Evolutionary conservation across 345 rosid species (phyloP), one percentile per base, ranked within the genome.

Genomic region (Jatropha curcas): DNA sequence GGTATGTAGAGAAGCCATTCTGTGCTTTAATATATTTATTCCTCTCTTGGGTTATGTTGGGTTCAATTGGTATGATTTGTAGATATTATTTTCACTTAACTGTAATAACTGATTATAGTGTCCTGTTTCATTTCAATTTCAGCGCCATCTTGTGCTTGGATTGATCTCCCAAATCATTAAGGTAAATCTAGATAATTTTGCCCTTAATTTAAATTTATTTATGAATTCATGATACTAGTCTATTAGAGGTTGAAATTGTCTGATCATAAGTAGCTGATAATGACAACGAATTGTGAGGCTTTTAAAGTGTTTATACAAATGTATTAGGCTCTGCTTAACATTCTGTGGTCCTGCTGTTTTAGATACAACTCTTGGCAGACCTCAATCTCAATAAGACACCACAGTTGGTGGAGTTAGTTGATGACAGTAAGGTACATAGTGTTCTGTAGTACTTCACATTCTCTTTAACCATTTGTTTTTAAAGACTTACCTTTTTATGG

Each of bases 111-210:
- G 71, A 50, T 50, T 51, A 22, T 70, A 33, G 24, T 69, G 17
- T 72, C 43, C 58, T 71, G 39, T 65, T 45, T 77, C 56, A 73
- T 85, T 65, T 71, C 37, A 39, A 78, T 81, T 83, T 74, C 90
- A 92, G 98, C 96, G 99, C 60, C 99, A 95, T 87, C 97, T 95
- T 78, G 92, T 95, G 74, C 96, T 95, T 60, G 98, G 99, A 73
- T 73, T 92, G 81, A 95, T 95, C 75, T 92, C 99, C 63, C 99
- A 95, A 80, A 90, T 95, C 73, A 95, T 95, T 60, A 90, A 95
- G 92, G 99, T 90, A 81, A 85, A 51, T 63, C 35, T 17, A 20
- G 74, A 19, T n/a, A n/a, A 34, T 31, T 70, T 19, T 58, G 55
- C 34, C 51, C 31, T 3, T 9, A 53, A 56, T 30, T 65, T 31